phyloP scores from a whole-genome alignment of 2,329 filamentous ascomycete species.

The Alternaria dauci region DNA sequence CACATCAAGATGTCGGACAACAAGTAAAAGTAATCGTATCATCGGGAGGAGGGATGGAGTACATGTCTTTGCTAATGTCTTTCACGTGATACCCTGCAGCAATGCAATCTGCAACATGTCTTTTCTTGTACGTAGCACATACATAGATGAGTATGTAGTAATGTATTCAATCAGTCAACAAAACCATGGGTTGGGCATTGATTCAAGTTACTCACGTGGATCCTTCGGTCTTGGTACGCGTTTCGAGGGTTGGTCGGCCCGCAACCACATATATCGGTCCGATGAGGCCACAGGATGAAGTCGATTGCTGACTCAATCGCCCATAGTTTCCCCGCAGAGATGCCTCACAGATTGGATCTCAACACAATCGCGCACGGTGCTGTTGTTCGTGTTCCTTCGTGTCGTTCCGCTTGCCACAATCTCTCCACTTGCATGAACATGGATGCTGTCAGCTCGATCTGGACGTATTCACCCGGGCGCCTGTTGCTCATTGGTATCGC shows the following conservation, averaged over 20 bases:
- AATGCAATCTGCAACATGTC: constrained; percentile 11
- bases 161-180: constrained; percentile 1
- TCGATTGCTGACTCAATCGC: constrained; percentile 1
- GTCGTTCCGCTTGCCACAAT: neutral
- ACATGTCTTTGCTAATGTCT: constrained; percentile 7
- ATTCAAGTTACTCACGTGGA: constrained; percentile 1
- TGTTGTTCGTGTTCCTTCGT: constrained; percentile 1
- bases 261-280: constrained; percentile 6
- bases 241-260: neutral
- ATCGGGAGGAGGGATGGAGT: neutral
- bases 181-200: neutral
- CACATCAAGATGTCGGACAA: constrained; percentile 14
- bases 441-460: neutral
- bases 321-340: neutral
- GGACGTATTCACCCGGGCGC: neutral
- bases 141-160: neutral
- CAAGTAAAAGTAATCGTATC: constrained; percentile 1
- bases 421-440: neutral
- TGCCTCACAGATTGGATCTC: neutral
- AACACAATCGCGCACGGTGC: neutral
- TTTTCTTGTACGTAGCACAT: constrained; percentile 8
- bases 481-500: neutral
- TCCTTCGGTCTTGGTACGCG: neutral
- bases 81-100: constrained; percentile 18
- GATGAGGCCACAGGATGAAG: neutral